Conservation (phyloP, 2,329 filamentous ascomycete species). For the Pestalotiopsis sp. region DNA sequence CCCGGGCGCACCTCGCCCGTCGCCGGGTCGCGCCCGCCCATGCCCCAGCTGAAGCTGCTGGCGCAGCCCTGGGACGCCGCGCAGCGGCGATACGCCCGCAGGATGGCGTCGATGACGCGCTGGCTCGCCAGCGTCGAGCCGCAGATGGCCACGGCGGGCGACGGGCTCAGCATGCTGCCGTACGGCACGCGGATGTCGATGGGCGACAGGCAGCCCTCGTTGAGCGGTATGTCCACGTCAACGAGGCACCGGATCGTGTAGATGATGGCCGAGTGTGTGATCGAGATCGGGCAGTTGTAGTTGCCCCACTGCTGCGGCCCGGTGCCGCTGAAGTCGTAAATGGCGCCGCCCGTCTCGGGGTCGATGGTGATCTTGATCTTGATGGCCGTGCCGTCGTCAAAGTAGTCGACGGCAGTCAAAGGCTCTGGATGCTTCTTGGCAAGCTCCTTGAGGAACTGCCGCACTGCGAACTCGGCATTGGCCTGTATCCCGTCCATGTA, state of each 20-base stretch:
- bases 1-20: constrained; percentile 39
- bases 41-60: constrained; percentile 61
- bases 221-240: constrained; percentile 72
- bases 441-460: constrained; percentile 30
- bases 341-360: constrained; percentile 67
- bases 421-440: constrained; percentile 56
- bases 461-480: constrained; percentile 40
- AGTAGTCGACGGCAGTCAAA: constrained; percentile 69
- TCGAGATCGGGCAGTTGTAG: constrained; percentile 30
- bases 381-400: constrained; percentile 60
- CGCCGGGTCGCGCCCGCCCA: constrained; percentile 23
- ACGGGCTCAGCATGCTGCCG: constrained; percentile 34
- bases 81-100: constrained; percentile 18
- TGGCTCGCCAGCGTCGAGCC: constrained; percentile 21
- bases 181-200: constrained; percentile 22
- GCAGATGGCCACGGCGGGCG: constrained; percentile 19
- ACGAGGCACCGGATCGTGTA: constrained; percentile 61
- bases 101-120: constrained; percentile 16
- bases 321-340: constrained; percentile 53
- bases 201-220: constrained; percentile 67
- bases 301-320: constrained; percentile 52
- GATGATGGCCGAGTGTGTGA: constrained; percentile 32
- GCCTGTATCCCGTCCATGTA: constrained; percentile 44
- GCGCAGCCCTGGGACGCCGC: constrained; percentile 37
- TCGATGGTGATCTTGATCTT: constrained; percentile 52